These are phyloP conservation scores for Pulicaria dysenterica DNA, from an alignment of 129 eudicot genomes.

Conservation along the genomic window DNA sequence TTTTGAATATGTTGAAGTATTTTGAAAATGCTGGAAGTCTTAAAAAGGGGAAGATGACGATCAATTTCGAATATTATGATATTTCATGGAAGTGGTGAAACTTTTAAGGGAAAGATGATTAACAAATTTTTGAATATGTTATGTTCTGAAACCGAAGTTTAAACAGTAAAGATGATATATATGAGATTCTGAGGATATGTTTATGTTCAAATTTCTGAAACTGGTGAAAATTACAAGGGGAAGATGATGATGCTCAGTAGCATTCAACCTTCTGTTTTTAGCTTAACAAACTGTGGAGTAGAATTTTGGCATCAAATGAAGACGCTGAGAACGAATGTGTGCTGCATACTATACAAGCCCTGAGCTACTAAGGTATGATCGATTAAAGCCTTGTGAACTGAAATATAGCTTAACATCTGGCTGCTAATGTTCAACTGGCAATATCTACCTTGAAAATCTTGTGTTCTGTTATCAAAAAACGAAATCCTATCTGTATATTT, in stretches of 20 bases:
- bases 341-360: slow-evolving; percentile 10
- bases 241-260: slow-evolving; percentile 18
- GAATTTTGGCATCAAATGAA: slow-evolving; percentile 22
- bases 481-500: neutral
- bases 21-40: too few relatives aligned
- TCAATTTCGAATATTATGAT: too few relatives aligned
- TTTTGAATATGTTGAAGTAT: too few relatives aligned
- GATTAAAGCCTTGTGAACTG: neutral
- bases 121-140: neutral
- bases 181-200: neutral
- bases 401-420: neutral
- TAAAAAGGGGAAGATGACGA: too few relatives aligned
- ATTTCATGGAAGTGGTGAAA: neutral
- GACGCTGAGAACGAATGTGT: slow-evolving; percentile 6
- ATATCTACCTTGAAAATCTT: neutral
- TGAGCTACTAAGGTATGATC: slow-evolving; percentile 5
- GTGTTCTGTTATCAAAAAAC: neutral
- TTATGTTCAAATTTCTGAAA: slow-evolving; percentile 5
- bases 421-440: neutral
- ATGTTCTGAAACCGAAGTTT: neutral
- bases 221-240: neutral
- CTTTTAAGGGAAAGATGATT: neutral
- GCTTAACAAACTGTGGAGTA: neutral
- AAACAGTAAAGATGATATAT: slow-evolving; percentile 1
- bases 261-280: neutral